phyloP scores from a whole-genome alignment of 306 rosid species.

The Gastrolobium bilobum region DNA sequence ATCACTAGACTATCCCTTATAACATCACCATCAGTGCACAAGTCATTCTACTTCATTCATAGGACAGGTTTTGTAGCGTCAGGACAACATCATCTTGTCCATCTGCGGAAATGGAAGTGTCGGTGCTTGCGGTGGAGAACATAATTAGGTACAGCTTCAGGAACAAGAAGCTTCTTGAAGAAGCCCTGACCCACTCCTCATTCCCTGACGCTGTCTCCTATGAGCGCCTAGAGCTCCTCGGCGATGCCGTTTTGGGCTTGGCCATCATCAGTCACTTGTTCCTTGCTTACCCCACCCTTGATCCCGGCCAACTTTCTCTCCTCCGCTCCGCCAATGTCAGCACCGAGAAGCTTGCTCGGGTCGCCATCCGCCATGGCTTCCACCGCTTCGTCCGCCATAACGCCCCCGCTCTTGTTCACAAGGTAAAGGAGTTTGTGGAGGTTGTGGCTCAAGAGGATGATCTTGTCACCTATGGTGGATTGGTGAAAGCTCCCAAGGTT shows the following conservation, averaged over 20 bases:
- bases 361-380: constrained; percentile 64
- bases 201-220: constrained; percentile 48
- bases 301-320: constrained; percentile 66
- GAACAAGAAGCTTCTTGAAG: constrained; percentile 67
- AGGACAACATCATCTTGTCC: too few species aligned
- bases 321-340: constrained; percentile 78
- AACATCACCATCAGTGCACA: too few species aligned
- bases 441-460: constrained; percentile 55
- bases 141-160: constrained; percentile 56
- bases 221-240: constrained; percentile 80
- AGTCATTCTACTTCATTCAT: too few species aligned
- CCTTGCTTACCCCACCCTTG: constrained; percentile 56
- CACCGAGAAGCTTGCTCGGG: constrained; percentile 91
- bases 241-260: constrained; percentile 70
- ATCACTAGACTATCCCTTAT: too few species aligned
- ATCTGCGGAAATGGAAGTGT: constrained; percentile 35
- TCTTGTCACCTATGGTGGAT: constrained; percentile 62
- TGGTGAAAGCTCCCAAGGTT: constrained; percentile 83
- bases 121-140: constrained; percentile 47
- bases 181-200: constrained; percentile 84
- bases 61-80: too few species aligned
- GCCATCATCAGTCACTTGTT: constrained; percentile 62
- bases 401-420: constrained; percentile 45
- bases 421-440: constrained; percentile 62
- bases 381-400: constrained; percentile 58